Conservation (phyloP, 2,329 filamentous ascomycete species). For the Hirsutella rhossiliensis region DNA sequence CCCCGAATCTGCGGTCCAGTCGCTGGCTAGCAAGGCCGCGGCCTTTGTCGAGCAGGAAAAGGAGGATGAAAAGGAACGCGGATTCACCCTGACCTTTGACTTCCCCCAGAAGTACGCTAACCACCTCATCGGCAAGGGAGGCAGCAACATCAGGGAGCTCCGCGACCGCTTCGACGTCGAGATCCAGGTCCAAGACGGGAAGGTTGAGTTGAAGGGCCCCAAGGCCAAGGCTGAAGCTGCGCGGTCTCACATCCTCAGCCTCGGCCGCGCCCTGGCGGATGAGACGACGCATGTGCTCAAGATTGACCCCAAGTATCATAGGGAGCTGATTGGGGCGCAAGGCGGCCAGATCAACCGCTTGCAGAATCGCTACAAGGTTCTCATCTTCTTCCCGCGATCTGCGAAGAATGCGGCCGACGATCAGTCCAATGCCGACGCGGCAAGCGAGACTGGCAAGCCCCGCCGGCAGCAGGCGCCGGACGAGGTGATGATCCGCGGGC, state of each 20-base stretch:
- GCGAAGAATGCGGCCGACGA: conserved; percentile 56
- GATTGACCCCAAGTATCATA: conserved; percentile 87
- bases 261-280: conserved; percentile 78
- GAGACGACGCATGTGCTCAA: conserved; percentile 80
- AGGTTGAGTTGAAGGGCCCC: conserved; percentile 90
- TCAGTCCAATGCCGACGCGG: conserved; percentile 54
- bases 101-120: conserved; percentile 94
- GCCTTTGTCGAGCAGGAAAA: conserved; percentile 80
- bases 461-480: conserved; percentile 67
- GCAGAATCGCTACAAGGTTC: conserved; percentile 84
- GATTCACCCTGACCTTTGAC: conserved; percentile 75
- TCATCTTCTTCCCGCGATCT: conserved; percentile 80
- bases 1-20: conserved; percentile 58
- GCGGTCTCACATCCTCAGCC: conserved; percentile 65
- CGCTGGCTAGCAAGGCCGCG: conserved; percentile 59
- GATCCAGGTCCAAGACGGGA: conserved; percentile 85
- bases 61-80: conserved; percentile 86
- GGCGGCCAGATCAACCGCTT: conserved; percentile 84
- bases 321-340: conserved; percentile 81
- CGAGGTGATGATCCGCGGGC: conserved; percentile 83
- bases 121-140: conserved; percentile 60
- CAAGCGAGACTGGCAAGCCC: conserved; percentile 53
- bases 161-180: conserved; percentile 57
- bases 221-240: conserved; percentile 87
- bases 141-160: conserved; percentile 53